A percentile compares a stretch with the other conserved stretches of the same genome.
phyloP scores from a whole-genome alignment of 352 stramenopile species.

The Globisporangium iwayamae region DNA sequence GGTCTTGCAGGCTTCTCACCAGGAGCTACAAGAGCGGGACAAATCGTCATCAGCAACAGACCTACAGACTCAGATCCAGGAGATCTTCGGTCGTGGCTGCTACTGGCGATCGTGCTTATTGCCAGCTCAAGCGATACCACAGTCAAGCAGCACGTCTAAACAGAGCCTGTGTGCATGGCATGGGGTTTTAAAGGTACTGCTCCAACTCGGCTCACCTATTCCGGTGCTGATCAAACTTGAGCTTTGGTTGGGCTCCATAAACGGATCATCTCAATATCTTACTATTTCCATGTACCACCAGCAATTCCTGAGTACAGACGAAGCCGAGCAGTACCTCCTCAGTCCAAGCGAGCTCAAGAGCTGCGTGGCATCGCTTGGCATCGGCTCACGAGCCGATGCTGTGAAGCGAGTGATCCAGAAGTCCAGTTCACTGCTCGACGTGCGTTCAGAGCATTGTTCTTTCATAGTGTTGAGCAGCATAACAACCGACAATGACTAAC shows the following conservation, averaged over 20 bases:
- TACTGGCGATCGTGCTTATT: constrained; percentile 36
- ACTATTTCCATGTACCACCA: constrained; percentile 1
- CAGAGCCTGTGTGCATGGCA: constrained; percentile 32
- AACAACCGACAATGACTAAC: neutral
- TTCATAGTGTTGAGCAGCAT: neutral
- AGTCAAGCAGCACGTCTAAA: neutral
- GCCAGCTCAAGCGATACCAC: neutral
- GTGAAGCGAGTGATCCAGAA: constrained; percentile 22
- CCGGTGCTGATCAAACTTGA: neutral
- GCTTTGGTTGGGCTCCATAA: neutral
- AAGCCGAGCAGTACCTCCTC: constrained; percentile 28
- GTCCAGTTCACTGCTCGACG: constrained; percentile 34
- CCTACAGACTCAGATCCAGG: constrained; percentile 8
- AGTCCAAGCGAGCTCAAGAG: constrained; percentile 16
- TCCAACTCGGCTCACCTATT: neutral
- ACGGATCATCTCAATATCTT: constrained; percentile 6
- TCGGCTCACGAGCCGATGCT: constrained; percentile 14
- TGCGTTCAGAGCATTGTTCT: constrained; percentile 4
- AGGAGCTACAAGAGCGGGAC: neutral
- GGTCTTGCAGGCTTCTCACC: constrained; percentile 5
- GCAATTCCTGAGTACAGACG: constrained; percentile 21
- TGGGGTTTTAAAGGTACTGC: constrained; percentile 21
- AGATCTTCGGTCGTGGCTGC: constrained; percentile 21
- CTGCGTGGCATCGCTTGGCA: constrained; percentile 8
- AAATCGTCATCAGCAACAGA: neutral